Conservation (phyloP, 371 early-diverging fungal genomes). For the Dichotomocladium elegans region DNA sequence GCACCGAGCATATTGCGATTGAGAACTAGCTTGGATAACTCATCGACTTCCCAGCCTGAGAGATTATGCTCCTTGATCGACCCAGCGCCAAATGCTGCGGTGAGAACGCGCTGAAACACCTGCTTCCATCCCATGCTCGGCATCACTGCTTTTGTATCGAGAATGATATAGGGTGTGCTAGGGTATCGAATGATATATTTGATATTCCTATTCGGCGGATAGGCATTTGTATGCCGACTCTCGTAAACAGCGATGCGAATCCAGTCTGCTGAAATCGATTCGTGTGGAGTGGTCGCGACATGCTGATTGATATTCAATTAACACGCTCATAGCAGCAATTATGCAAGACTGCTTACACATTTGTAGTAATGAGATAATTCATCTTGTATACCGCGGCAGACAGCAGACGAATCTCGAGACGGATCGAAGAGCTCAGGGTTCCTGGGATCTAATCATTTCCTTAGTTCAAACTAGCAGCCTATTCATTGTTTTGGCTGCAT, state of each 20-base stretch:
- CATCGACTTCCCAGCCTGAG: constrained; percentile 23
- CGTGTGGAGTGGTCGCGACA: constrained; percentile 21
- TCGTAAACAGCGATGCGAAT: constrained; percentile 44
- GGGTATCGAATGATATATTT: constrained; percentile 44
- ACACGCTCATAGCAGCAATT: background rate
- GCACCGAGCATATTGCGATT: constrained; percentile 40
- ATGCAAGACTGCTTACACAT: background rate
- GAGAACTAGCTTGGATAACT: constrained; percentile 27
- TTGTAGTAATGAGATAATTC: background rate
- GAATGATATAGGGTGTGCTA: constrained; percentile 42
- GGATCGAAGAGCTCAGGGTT: background rate
- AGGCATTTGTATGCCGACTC: constrained; percentile 17
- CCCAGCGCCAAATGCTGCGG: constrained; percentile 31
- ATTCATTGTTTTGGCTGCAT: background rate
- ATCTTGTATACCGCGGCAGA: background rate
- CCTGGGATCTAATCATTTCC: no score
- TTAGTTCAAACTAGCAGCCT: background rate
- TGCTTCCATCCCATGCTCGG: background rate
- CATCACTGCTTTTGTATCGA: no score
- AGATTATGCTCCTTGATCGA: constrained; percentile 31
- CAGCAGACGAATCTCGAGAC: background rate
- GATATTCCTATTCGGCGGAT: constrained; percentile 21
- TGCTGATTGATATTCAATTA: constrained; percentile 21
- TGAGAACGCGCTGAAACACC: constrained; percentile 12
- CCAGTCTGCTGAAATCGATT: constrained; percentile 33